phyloP scores from a whole-genome alignment of 2,329 filamentous ascomycete genomes.

The Colletotrichum sidae region DNA sequence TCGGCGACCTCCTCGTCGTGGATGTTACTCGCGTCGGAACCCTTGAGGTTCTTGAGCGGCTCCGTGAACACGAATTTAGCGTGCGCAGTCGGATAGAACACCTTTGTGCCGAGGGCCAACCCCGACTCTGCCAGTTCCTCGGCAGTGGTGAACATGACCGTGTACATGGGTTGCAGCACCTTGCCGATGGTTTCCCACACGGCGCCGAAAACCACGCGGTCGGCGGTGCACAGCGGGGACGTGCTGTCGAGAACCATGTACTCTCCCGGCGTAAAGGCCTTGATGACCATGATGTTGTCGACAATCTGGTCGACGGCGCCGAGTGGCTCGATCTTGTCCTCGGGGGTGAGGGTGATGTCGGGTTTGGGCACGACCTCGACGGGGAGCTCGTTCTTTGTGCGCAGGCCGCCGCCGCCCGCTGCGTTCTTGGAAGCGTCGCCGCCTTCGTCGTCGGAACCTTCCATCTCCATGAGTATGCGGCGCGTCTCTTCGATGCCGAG shows the following conservation, averaged over 20 bases:
- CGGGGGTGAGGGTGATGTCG: slow-evolving; percentile 79
- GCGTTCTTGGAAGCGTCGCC: slow-evolving; percentile 48
- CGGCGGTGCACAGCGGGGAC: slow-evolving; percentile 82
- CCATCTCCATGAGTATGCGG: slow-evolving; percentile 85
- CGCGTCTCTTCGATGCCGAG: slow-evolving; percentile 86
- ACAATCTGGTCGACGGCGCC: slow-evolving; percentile 83
- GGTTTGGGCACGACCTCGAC: slow-evolving; percentile 78
- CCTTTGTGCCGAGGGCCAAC: slow-evolving; percentile 73
- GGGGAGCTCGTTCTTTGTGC: slow-evolving; percentile 83
- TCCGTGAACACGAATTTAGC: slow-evolving; percentile 90
- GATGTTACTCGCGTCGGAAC: slow-evolving; percentile 93
- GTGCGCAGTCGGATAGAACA: slow-evolving; percentile 85
- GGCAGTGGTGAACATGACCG: slow-evolving; percentile 77
- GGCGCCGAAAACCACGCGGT: slow-evolving; percentile 81
- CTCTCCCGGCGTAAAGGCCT: slow-evolving; percentile 81
- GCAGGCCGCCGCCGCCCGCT: slow-evolving; percentile 63
- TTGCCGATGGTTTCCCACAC: slow-evolving; percentile 89
- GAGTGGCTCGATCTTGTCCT: slow-evolving; percentile 81
- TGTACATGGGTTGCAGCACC: slow-evolving; percentile 88
- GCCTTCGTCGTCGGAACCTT: slow-evolving; percentile 82
- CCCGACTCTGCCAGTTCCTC: slow-evolving; percentile 76
- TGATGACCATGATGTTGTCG: slow-evolving; percentile 82
- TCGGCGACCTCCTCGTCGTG: slow-evolving; percentile 91
- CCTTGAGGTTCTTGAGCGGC: slow-evolving; percentile 81
- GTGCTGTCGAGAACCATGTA: slow-evolving; percentile 87